A percentile compares a stretch with the other conserved stretches of the same genome.
phyloP scores from a whole-genome alignment of 208 protist species.

The Trypanosoma avium region DNA sequence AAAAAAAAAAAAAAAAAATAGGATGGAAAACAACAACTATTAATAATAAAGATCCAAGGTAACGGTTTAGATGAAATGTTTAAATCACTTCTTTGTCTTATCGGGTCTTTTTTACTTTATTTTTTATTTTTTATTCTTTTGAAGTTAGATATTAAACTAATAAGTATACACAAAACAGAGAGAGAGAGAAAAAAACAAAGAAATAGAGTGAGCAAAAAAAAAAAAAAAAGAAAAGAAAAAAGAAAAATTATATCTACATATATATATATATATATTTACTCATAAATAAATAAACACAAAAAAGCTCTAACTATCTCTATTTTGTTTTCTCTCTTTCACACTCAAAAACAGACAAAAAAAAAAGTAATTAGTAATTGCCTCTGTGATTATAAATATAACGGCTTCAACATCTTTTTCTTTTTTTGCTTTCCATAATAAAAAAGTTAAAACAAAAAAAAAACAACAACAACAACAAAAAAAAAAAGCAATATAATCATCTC shows the following conservation, averaged over 20 bases:
- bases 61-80: no score
- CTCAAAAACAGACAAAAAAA: neutral
- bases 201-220: no score
- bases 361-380: neutral
- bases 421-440: no score
- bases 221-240: no score
- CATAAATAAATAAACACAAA: conserved; percentile 18
- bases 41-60: no score
- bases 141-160: no score
- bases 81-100: neutral
- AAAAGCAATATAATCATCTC: neutral
- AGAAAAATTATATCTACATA: conserved; percentile 22
- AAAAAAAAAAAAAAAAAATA: conserved; percentile 16
- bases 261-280: conserved; percentile 19
- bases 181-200: no score
- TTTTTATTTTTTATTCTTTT: neutral
- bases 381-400: no score
- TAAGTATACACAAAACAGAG: no score
- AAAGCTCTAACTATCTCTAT: neutral
- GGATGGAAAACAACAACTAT: neutral
- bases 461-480: neutral
- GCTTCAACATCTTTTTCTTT: no score
- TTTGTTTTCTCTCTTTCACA: neutral
- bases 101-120: neutral
- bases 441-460: neutral